These are phyloP conservation scores for Aspergillus affinis DNA, from an alignment of 495 filamentous ascomycete genomes.

Conservation along the genomic window DNA sequence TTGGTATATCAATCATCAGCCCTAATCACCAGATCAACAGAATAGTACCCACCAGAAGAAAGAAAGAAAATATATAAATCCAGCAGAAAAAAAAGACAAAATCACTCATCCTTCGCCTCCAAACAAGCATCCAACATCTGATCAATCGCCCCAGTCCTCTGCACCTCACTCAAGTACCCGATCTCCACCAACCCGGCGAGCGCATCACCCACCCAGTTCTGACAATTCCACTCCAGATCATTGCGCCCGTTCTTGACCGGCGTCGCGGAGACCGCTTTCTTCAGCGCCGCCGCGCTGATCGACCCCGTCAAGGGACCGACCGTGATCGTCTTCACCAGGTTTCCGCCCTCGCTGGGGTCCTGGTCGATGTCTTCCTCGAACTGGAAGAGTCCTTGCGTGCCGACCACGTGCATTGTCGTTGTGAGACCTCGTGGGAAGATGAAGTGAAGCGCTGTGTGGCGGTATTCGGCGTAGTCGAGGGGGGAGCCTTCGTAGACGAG, in stretches of 20 bases:
- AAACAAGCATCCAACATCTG: constrained; percentile 33
- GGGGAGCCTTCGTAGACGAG: constrained; percentile 31
- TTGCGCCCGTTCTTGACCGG: constrained; percentile 25
- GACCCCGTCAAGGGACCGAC: constrained; percentile 20
- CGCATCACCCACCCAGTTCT: constrained; percentile 37
- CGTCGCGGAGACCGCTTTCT: constrained; percentile 20
- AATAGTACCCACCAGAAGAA: not conserved
- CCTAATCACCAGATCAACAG: no score
- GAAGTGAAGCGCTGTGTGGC: constrained; percentile 34
- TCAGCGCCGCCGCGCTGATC: constrained; percentile 21
- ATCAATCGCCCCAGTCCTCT: constrained; percentile 22
- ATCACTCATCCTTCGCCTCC: constrained; percentile 24
- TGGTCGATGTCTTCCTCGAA: constrained; percentile 35
- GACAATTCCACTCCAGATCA: constrained; percentile 36
- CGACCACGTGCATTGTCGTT: constrained; percentile 27
- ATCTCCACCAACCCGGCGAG: constrained; percentile 23
- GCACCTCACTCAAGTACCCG: constrained; percentile 21
- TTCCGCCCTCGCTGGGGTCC: constrained; percentile 49
- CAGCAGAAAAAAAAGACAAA: constrained; percentile 1
- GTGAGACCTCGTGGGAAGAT: constrained; percentile 14
- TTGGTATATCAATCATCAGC: no score
- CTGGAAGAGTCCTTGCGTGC: constrained; percentile 30
- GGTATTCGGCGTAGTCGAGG: constrained; percentile 33
- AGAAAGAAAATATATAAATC: not conserved
- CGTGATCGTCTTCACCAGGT: constrained; percentile 45